Evolutionary conservation across 1,284 basidiomycete species (phyloP).

Genomic region (Malassezia caprae): DNA sequence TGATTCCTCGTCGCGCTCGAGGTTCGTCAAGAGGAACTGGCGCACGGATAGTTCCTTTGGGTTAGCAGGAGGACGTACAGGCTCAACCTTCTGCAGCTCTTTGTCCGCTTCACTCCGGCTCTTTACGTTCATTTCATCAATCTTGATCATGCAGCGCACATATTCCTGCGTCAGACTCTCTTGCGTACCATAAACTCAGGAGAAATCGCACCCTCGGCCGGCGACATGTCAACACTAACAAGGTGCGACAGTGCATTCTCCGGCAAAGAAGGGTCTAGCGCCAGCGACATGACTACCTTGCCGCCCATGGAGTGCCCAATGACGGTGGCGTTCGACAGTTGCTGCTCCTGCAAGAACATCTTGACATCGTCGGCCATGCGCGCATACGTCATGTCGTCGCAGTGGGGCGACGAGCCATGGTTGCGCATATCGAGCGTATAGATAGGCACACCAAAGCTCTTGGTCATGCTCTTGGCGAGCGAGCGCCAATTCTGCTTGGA

Average conservation of each 20-base stretch:
- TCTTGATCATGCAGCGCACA: conserved; percentile 60
- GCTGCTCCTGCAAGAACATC: conserved; percentile 51
- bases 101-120: conserved; percentile 60
- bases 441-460: conserved; percentile 57
- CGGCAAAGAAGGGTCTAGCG: conserved; percentile 55
- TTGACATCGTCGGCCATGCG: conserved; percentile 64
- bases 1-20: conserved; percentile 50
- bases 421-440: conserved; percentile 75
- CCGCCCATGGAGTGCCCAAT: conserved; percentile 85
- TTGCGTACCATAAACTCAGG: conserved; percentile 51
- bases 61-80: conserved; percentile 5
- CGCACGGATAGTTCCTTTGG: conserved; percentile 57
- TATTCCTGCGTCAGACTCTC: conserved; percentile 50
- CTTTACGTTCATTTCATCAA: conserved; percentile 55
- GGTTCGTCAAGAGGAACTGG: conserved; percentile 73
- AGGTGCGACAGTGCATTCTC: conserved; percentile 54
- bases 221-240: conserved; percentile 72
- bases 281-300: conserved; percentile 71
- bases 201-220: conserved; percentile 58
- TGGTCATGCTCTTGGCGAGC: conserved; percentile 59
- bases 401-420: conserved; percentile 68
- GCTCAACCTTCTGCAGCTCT: conserved; percentile 58
- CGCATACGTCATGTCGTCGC: conserved; percentile 59
- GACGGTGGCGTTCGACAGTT: conserved; percentile 56
- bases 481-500: conserved; percentile 71